phyloP scores from a whole-genome alignment of 805 yeast genomes.

The Komagataella phaffii region DNA sequence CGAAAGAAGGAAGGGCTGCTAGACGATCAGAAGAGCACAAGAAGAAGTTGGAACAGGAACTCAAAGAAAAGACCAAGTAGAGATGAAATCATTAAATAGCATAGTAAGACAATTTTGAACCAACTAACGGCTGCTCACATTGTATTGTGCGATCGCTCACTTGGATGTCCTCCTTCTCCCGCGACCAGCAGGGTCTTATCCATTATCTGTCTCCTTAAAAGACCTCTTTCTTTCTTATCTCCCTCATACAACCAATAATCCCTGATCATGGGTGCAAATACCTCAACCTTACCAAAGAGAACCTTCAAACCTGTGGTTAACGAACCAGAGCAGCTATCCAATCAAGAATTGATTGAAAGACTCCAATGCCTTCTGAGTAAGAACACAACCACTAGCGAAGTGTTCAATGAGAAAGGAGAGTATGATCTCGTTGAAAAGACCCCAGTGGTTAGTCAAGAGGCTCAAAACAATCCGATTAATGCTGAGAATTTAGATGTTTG shows the following conservation, averaged over 20 bases:
- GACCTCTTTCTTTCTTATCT: not conserved
- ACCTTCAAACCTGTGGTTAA: not conserved
- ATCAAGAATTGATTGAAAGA: constrained; percentile 1
- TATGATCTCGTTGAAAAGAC: not conserved
- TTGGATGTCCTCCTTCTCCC: not conserved
- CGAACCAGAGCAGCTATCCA: not conserved
- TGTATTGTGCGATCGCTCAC: not conserved
- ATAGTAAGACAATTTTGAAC: not conserved
- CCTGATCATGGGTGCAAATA: not conserved
- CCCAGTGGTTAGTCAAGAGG: not conserved
- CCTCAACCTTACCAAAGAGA: not conserved
- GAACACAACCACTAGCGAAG: not conserved
- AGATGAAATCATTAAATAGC: not conserved
- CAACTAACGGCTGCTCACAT: not conserved
- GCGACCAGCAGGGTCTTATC: not conserved
- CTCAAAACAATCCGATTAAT: constrained; percentile 16
- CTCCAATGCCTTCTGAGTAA: constrained; percentile 1
- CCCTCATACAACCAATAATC: not conserved
- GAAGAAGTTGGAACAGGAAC: not conserved
- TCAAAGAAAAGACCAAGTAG: not conserved
- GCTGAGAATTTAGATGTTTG: constrained; percentile 23
- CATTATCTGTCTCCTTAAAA: not conserved
- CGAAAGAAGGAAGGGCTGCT: constrained; percentile 20
- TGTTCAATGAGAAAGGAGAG: not conserved
- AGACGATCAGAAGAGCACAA: not conserved